These are phyloP conservation scores for Populus davidiana DNA, from an alignment of 345 rosid species.

Conservation along the genomic window DNA sequence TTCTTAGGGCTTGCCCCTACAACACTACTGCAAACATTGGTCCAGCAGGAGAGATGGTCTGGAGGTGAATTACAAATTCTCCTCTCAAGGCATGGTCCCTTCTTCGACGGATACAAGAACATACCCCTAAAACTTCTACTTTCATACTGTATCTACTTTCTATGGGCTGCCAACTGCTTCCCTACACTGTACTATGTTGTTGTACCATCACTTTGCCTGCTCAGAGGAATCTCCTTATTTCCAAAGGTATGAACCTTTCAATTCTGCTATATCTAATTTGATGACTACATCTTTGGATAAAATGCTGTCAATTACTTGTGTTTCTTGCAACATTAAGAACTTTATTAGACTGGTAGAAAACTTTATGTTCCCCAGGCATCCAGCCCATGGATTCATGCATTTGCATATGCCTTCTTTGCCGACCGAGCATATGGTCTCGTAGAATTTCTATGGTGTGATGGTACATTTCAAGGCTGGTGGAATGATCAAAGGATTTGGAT, in stretches of 20 bases:
- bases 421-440: constrained; percentile 37
- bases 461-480: constrained; percentile 73
- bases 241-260: constrained; percentile 43
- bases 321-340: too few species aligned
- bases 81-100: constrained; percentile 53
- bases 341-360: too few species aligned
- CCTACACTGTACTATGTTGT: constrained; percentile 45
- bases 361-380: constrained; percentile 35
- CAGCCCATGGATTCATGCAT: constrained; percentile 62
- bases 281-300: too few species aligned
- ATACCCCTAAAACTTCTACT: constrained; percentile 48
- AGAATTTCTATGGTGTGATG: constrained; percentile 56
- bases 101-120: constrained; percentile 46
- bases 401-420: constrained; percentile 42
- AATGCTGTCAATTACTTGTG: too few species aligned
- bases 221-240: constrained; percentile 59
- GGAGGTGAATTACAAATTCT: constrained; percentile 70
- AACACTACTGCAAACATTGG: constrained; percentile 52
- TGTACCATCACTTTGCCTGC: constrained; percentile 57
- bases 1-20: constrained; percentile 61
- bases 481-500: constrained; percentile 72
- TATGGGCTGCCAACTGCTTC: constrained; percentile 61
- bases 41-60: constrained; percentile 79
- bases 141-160: constrained; percentile 39
- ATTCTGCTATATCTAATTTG: too few species aligned